phyloP scores from a whole-genome alignment of 2,329 filamentous ascomycete genomes.

The Clarireedia homoeocarpa region DNA sequence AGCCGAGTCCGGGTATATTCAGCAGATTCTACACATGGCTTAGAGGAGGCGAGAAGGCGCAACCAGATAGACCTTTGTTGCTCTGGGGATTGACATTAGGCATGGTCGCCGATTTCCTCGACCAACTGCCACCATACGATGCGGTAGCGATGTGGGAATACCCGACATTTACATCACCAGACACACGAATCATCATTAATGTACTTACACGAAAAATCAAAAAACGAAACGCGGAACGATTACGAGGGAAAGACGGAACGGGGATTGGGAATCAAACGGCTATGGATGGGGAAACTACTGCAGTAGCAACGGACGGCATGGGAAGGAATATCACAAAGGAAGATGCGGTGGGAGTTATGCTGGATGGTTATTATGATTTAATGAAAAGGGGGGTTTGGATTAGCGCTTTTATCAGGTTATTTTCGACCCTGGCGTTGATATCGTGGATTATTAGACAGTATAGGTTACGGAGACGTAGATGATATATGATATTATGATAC shows the following conservation, averaged over 20 bases:
- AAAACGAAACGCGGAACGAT: constrained; percentile 35
- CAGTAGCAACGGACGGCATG: constrained; percentile 14
- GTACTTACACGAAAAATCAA: constrained; percentile 51
- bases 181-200: constrained; percentile 52
- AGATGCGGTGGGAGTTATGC: constrained; percentile 25
- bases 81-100: constrained; percentile 64
- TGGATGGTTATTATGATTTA: constrained; percentile 29
- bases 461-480: neutral
- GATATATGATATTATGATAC: neutral
- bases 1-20: constrained; percentile 3
- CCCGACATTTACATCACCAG: constrained; percentile 57
- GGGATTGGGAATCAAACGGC: constrained; percentile 22
- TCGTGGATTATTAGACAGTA: constrained; percentile 4
- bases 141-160: constrained; percentile 58
- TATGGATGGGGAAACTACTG: constrained; percentile 23
- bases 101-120: constrained; percentile 59
- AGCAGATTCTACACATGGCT: constrained; percentile 22
- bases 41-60: constrained; percentile 27
- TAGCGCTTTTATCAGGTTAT: constrained; percentile 17
- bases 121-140: constrained; percentile 55
- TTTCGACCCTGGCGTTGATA: constrained; percentile 7
- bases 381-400: constrained; percentile 25
- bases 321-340: constrained; percentile 17
- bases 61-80: constrained; percentile 40
- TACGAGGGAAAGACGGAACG: constrained; percentile 18